A percentile compares a stretch with the other conserved stretches of the same genome.
These are phyloP conservation scores for Xylariaceae sp. DNA, from an alignment of 2,329 filamentous ascomycete species.

Conservation along the genomic window DNA sequence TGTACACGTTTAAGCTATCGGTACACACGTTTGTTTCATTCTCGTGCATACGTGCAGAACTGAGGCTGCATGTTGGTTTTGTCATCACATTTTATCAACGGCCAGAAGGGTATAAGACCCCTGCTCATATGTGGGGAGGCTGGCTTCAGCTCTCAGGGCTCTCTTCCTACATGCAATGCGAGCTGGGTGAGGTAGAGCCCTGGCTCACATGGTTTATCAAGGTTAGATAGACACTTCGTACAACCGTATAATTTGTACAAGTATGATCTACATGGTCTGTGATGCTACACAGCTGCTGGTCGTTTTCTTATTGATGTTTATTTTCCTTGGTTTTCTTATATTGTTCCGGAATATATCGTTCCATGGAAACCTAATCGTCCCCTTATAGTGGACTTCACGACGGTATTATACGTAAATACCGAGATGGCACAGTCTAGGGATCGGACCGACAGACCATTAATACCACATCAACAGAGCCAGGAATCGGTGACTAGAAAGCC, in stretches of 20 bases:
- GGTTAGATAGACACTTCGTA: too few species aligned
- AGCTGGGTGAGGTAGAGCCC: too few species aligned
- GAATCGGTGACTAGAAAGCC: slow-evolving; percentile 4
- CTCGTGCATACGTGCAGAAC: background rate
- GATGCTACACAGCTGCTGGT: background rate
- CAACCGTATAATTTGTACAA: background rate
- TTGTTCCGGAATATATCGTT: background rate
- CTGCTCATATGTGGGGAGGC: background rate
- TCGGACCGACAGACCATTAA: background rate
- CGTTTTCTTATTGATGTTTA: background rate
- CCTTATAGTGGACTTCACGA: background rate
- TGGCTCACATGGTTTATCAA: too few species aligned
- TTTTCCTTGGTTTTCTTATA: background rate
- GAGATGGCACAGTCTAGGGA: slow-evolving; percentile 10
- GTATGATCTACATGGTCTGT: background rate
- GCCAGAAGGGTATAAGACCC: background rate
- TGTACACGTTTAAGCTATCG: background rate
- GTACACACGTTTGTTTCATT: background rate
- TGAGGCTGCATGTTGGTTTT: background rate
- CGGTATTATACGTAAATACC: background rate
- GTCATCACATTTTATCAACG: background rate
- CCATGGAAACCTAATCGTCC: background rate
- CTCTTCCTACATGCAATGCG: too few species aligned
- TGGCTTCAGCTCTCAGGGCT: too few species aligned
- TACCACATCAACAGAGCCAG: slow-evolving; percentile 6